A percentile compares a stretch with the other conserved stretches of the same genome.
phyloP scores from a whole-genome alignment of 208 protist species.

The Wallacemonas sp. region DNA sequence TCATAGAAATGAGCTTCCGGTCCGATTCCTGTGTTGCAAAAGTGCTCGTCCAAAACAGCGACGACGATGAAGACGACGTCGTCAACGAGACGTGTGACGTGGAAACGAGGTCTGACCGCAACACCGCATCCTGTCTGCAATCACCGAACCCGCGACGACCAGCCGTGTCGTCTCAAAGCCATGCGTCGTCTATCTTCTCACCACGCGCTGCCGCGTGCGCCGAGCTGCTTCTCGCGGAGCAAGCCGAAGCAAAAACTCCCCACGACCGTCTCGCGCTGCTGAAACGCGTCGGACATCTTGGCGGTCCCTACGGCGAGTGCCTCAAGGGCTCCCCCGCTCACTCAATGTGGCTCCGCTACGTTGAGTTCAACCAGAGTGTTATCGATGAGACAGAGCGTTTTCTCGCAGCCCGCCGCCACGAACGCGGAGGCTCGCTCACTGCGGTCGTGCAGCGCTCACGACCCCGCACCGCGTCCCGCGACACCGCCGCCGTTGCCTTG shows the following conservation, averaged over 20 bases:
- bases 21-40: too few relatives aligned
- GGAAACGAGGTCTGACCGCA: not conserved
- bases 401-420: constrained; percentile 15
- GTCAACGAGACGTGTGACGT: too few relatives aligned
- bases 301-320: constrained; percentile 47
- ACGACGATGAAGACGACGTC: constrained; percentile 12
- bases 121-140: not conserved
- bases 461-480: constrained; percentile 5
- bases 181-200: constrained; percentile 5
- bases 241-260: constrained; percentile 15
- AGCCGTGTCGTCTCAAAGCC: too few relatives aligned
- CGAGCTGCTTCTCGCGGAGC: constrained; percentile 9
- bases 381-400: constrained; percentile 38
- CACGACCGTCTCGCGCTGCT: constrained; percentile 19
- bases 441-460: too few relatives aligned
- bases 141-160: not conserved
- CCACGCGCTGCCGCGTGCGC: constrained; percentile 12
- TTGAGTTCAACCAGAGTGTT: constrained; percentile 19
- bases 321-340: constrained; percentile 26
- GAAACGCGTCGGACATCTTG: constrained; percentile 37
- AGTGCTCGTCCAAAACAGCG: constrained; percentile 11
- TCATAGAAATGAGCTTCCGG: too few relatives aligned
- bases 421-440: too few relatives aligned
- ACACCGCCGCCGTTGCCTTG: not conserved
- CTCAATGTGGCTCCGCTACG: constrained; percentile 45